Base-by-base conservation (phyloP, 352 stramenopile genomes). In the Pythium utonaiense region DNA sequence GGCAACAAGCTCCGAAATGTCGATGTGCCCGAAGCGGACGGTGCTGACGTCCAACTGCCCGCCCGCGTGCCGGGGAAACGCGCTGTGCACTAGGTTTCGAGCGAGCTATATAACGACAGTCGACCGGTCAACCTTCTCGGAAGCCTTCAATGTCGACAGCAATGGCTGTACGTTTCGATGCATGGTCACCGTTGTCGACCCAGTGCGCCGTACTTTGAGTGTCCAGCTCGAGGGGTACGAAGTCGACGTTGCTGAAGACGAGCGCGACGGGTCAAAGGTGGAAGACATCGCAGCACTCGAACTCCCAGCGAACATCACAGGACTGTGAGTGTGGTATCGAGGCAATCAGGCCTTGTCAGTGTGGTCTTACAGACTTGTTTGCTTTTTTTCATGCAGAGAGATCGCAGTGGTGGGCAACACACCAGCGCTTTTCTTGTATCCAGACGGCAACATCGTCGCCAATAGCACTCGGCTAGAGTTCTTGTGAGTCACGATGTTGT, bases 281-380 rank as follows among this genome's bases (percentile, higher is more conserved):
- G 53, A 53, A 36, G 54, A 61, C 16, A 48, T 61, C 22, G 54
- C 54, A 42, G 41, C 54, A 10, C 54, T 61, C 30, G 45, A 28
- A 7, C 30, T 61, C 3, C 54, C 54, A 14, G 30, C 24, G 14
- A 61, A 61, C 21, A 13, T 53, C 40, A 48, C 54, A 6, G 42
- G 54, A 16, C 42, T 61, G 54, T 61, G 34, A n/a, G 30, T 48
- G 6, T 19, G n/a, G n/a, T n/a, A n/a, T n/a, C n/a, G n/a, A n/a
- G n/a, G n/a, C n/a, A n/a, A n/a, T n/a, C n/a, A n/a, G 28, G 28
- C 28, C 9, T 33, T 5, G 17, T 22, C 3, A 22, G 30, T 10
- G 2, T 22, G 19, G n/a, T 22, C 5, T 42, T 21, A 31, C 21
- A 40, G 28, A 9, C 22, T 17, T 30, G 40, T 19, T 44, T 34